Evolutionary conservation across 1,139 yeast genomes (phyloP).

Genomic region (Protomyces macrosporus): DNA sequence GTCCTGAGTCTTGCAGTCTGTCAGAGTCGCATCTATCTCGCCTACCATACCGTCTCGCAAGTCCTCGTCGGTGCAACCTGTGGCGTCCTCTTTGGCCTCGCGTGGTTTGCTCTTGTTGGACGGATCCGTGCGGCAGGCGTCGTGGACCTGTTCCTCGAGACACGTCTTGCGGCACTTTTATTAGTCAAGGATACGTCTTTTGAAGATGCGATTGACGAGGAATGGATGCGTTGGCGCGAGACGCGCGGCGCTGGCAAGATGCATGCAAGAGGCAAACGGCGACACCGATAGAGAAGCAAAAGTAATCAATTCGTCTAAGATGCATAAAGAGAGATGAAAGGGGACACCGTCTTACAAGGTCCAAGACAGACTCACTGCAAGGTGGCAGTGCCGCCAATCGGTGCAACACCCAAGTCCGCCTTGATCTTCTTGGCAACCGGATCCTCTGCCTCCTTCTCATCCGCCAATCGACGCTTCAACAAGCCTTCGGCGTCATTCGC

Average conservation of each 20-base stretch:
- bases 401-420: background rate
- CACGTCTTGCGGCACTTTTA: background rate
- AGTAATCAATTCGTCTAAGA: too few species aligned
- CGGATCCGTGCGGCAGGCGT: background rate
- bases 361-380: background rate
- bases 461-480: background rate
- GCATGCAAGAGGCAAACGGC: too few species aligned
- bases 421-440: background rate
- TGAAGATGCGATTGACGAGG: background rate
- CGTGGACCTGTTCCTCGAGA: conserved; percentile 4
- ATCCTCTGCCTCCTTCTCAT: background rate
- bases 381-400: background rate
- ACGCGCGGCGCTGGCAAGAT: too few species aligned
- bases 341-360: too few species aligned
- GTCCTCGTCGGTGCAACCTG: conserved; percentile 65
- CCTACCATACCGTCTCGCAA: conserved; percentile 70
- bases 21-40: conserved; percentile 56
- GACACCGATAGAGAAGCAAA: too few species aligned
- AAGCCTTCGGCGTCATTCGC: background rate
- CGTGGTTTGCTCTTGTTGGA: conserved; percentile 43
- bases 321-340: too few species aligned
- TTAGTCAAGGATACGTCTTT: conserved; percentile 2
- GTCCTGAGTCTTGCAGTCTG: conserved; percentile 27
- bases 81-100: conserved; percentile 57
- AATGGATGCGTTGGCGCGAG: conserved; percentile 14